Conservation (phyloP, 805 yeast genomes). For the Kodamaea neixiangensis region DNA sequence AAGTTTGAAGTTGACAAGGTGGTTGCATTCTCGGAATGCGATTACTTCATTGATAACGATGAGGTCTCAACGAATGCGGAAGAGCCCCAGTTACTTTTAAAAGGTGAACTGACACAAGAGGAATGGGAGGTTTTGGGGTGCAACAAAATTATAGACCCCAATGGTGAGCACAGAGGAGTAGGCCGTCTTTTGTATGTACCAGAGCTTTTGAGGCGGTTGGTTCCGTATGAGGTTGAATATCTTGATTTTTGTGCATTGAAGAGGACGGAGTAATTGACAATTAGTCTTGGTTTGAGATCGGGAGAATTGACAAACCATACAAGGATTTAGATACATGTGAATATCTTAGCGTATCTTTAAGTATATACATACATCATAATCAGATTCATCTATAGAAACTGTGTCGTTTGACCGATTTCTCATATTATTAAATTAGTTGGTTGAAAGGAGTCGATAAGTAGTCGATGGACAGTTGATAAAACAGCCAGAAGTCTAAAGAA, state of each 20-base stretch:
- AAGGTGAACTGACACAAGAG: constrained; percentile 16
- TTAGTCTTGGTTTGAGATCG: no score
- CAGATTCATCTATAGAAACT: no score
- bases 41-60: constrained; percentile 67
- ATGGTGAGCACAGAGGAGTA: constrained; percentile 51
- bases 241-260: constrained; percentile 53
- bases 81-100: constrained; percentile 33
- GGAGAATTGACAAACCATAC: no score
- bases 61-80: constrained; percentile 44
- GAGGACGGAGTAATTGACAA: constrained; percentile 15
- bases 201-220: constrained; percentile 18
- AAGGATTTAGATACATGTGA: no score
- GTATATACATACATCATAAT: no score
- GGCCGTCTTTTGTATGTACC: constrained; percentile 60
- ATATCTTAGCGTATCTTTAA: no score
- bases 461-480: no score
- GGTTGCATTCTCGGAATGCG: constrained; percentile 53
- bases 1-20: constrained; percentile 62
- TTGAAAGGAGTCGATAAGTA: neutral
- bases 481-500: no score
- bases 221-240: constrained; percentile 41
- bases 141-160: constrained; percentile 53
- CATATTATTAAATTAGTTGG: no score
- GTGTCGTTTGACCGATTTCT: no score
- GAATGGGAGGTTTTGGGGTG: constrained; percentile 56